Percentiles rank a stretch among this genome's conserved stretches.
Conservation (phyloP, 352 stramenopile species). For the Globisporangium cystogenes region DNA sequence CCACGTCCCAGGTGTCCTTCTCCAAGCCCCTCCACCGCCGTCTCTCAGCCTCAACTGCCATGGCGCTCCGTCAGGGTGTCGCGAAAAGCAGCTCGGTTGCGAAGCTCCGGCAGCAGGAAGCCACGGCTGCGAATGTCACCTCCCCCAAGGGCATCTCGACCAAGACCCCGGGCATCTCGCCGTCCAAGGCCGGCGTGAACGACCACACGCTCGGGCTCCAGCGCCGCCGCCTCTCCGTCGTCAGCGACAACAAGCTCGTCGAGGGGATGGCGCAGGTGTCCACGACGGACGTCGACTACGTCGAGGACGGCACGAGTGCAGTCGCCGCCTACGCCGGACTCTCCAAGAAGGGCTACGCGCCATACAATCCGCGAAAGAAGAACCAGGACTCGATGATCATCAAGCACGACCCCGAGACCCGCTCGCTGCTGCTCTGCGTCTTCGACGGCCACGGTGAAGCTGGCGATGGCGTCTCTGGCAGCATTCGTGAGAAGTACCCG, state of each 20-base stretch:
- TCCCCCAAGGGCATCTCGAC: slow-evolving; percentile 77
- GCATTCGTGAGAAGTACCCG: slow-evolving; percentile 88
- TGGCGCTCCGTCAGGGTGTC: slow-evolving; percentile 31
- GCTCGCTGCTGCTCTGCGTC: slow-evolving; percentile 93
- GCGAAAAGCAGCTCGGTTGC: slow-evolving; percentile 43
- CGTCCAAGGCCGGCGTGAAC: slow-evolving; percentile 23
- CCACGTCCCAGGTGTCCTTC: neutral
- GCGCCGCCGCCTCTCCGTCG: slow-evolving; percentile 58
- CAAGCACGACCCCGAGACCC: slow-evolving; percentile 87
- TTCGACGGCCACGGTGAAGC: slow-evolving; percentile 97
- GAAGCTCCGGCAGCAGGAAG: slow-evolving; percentile 59
- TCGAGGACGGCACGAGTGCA: slow-evolving; percentile 51
- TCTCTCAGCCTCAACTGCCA: slow-evolving; percentile 5
- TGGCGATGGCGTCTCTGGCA: slow-evolving; percentile 89
- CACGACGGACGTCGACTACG: slow-evolving; percentile 54
- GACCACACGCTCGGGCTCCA: slow-evolving; percentile 62
- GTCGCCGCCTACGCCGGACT: slow-evolving; percentile 68
- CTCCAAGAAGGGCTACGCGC: slow-evolving; percentile 81
- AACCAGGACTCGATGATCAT: slow-evolving; percentile 98
- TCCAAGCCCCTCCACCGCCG: slow-evolving; percentile 4
- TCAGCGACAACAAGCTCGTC: slow-evolving; percentile 81
- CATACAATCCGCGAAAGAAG: slow-evolving; percentile 97
- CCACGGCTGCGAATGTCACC: slow-evolving; percentile 57
- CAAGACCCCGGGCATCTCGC: slow-evolving; percentile 53
- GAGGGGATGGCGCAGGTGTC: slow-evolving; percentile 64